phyloP scores from a whole-genome alignment of 257 asterid species.

The Rauvolfia tetraphylla region DNA sequence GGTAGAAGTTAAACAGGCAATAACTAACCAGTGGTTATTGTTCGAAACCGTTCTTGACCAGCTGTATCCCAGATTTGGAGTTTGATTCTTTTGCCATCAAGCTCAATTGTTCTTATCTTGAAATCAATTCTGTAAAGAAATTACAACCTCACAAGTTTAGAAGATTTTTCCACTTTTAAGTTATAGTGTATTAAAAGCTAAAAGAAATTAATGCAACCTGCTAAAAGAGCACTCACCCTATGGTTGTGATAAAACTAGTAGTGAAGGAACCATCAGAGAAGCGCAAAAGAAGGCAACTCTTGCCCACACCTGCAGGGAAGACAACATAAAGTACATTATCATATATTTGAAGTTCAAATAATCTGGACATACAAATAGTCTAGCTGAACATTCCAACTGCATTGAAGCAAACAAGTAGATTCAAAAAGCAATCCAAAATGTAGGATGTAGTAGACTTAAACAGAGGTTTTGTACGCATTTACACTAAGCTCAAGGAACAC shows the following conservation, averaged over 20 bases:
- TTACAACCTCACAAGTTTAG: background rate
- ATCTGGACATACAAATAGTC: background rate
- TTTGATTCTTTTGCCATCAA: conserved; percentile 37
- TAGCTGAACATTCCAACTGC: background rate
- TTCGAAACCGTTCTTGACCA: conserved; percentile 42
- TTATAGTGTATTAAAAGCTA: background rate
- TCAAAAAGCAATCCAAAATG: background rate
- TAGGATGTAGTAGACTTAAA: background rate
- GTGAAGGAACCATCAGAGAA: conserved; percentile 45
- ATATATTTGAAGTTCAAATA: background rate
- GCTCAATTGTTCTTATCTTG: conserved; percentile 41
- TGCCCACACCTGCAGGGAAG: conserved; percentile 32
- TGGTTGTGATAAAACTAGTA: conserved; percentile 40
- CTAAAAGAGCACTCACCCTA: conserved; percentile 27
- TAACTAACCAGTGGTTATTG: conserved; percentile 37
- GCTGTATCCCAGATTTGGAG: conserved; percentile 48
- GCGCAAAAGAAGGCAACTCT: conserved; percentile 45
- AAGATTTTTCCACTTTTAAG: background rate
- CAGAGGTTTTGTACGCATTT: background rate
- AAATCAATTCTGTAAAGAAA: conserved; percentile 26
- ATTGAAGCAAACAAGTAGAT: background rate
- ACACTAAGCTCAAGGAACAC: background rate
- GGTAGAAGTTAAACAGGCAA: background rate
- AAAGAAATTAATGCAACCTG: background rate
- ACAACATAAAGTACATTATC: background rate